Evolutionary conservation across 1,139 yeast genomes (phyloP).

Genomic region (Hemisphaericaspora subhashii): DNA sequence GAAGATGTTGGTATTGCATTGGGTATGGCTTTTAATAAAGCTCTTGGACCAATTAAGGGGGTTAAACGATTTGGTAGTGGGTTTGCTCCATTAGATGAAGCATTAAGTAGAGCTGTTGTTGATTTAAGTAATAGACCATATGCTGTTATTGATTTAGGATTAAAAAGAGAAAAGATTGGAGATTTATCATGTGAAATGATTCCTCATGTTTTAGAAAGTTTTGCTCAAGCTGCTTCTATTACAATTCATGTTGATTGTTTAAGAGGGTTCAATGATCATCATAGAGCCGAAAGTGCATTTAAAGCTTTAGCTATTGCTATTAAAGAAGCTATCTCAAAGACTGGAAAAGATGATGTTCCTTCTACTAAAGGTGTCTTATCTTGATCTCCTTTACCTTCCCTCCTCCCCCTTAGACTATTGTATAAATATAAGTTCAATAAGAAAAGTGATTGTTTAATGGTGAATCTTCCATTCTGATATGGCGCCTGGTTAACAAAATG

Average conservation of each 20-base stretch:
- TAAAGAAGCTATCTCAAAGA: conserved; percentile 77
- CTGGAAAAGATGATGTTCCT: conserved; percentile 90
- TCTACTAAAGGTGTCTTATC: conserved; percentile 93
- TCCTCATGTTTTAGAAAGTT: conserved; percentile 91
- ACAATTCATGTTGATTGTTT: conserved; percentile 93
- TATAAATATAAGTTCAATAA: too few relatives aligned
- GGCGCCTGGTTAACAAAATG: too few relatives aligned
- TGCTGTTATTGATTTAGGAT: conserved; percentile 85
- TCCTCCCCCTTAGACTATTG: too few relatives aligned
- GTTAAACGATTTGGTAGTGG: conserved; percentile 93
- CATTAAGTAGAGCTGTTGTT: conserved; percentile 89
- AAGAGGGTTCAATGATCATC: conserved; percentile 93
- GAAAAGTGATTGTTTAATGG: neutral
- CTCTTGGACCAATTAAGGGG: conserved; percentile 86
- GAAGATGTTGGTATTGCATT: conserved; percentile 94
- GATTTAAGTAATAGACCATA: conserved; percentile 91
- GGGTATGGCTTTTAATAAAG: conserved; percentile 86
- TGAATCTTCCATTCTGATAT: too few relatives aligned
- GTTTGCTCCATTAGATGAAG: conserved; percentile 95
- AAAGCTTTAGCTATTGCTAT: conserved; percentile 93
- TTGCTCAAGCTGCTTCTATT: conserved; percentile 87
- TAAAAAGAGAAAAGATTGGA: conserved; percentile 90
- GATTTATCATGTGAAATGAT: conserved; percentile 94
- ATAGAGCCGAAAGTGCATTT: conserved; percentile 93
- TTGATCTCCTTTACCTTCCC: too few relatives aligned